A percentile compares a stretch with the other conserved stretches of the same genome.
Conservation (phyloP, 768 basidiomycete species). For the Pleurotus salmoneostramineus region DNA sequence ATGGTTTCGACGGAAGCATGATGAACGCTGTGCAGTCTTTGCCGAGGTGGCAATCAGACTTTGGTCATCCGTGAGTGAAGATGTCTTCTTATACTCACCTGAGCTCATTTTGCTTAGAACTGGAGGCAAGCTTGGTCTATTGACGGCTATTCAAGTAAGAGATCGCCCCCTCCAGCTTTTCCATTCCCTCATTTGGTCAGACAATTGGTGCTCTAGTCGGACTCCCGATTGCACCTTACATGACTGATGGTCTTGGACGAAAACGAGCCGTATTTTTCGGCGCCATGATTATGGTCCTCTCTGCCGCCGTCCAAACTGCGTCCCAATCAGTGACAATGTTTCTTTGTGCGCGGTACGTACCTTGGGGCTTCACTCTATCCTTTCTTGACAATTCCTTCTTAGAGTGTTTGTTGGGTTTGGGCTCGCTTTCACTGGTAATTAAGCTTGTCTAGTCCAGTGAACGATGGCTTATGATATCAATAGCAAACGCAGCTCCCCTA, state of each 20-base stretch:
- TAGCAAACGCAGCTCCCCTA: slow-evolving; percentile 74
- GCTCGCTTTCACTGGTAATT: slow-evolving; percentile 46
- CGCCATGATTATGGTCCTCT: slow-evolving; percentile 53
- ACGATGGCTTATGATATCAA: background rate
- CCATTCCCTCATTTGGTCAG: slow-evolving; percentile 21
- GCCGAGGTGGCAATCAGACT: slow-evolving; percentile 1
- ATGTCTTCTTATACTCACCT: too few species aligned
- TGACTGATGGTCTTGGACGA: slow-evolving; percentile 61
- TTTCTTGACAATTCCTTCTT: background rate
- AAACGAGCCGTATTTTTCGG: slow-evolving; percentile 55
- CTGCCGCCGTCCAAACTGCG: slow-evolving; percentile 54
- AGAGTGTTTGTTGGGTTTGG: slow-evolving; percentile 60
- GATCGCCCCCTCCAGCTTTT: too few species aligned
- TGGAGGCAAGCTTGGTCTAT: slow-evolving; percentile 3
- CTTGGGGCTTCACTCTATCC: background rate
- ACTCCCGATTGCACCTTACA: slow-evolving; percentile 58
- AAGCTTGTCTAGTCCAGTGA: background rate
- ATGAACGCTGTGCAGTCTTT: slow-evolving; percentile 2
- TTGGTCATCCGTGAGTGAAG: slow-evolving; percentile 1
- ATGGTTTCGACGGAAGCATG: slow-evolving; percentile 10
- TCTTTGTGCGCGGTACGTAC: slow-evolving; percentile 53
- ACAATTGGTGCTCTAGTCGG: slow-evolving; percentile 58
- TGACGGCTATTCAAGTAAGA: background rate
- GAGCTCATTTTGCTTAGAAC: background rate
- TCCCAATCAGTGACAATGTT: slow-evolving; percentile 60